phyloP scores from a whole-genome alignment of 495 filamentous ascomycete genomes.

The Penicillium soppii region DNA sequence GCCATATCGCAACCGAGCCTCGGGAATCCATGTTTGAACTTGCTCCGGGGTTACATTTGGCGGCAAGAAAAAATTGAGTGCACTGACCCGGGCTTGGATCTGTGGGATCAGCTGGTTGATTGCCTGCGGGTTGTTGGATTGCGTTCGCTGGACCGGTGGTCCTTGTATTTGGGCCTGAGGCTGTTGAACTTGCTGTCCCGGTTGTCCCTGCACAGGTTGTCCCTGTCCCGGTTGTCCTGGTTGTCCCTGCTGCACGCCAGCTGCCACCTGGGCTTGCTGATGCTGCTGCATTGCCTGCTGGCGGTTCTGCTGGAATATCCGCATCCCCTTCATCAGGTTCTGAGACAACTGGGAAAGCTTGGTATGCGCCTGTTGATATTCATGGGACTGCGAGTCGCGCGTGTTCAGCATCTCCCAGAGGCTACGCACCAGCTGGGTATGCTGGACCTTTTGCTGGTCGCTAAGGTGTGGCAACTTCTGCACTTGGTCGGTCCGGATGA shows the following conservation, averaged over 20 bases:
- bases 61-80: slow-evolving; percentile 46
- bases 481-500: slow-evolving; percentile 54
- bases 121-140: slow-evolving; percentile 41
- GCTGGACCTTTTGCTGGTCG: slow-evolving; percentile 64
- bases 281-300: slow-evolving; percentile 39
- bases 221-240: slow-evolving; percentile 34
- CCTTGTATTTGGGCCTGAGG: slow-evolving; percentile 8
- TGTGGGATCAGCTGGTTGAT: slow-evolving; percentile 42
- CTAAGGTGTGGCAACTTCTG: slow-evolving; percentile 49
- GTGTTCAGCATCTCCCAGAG: slow-evolving; percentile 63
- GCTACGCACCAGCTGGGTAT: slow-evolving; percentile 58
- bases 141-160: slow-evolving; percentile 34
- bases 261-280: slow-evolving; percentile 13
- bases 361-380: slow-evolving; percentile 61
- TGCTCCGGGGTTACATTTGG: slow-evolving; percentile 47
- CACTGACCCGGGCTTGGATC: slow-evolving; percentile 47
- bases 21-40: slow-evolving; percentile 48
- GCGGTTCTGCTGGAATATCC: slow-evolving; percentile 43
- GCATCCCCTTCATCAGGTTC: slow-evolving; percentile 60
- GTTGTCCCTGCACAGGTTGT: slow-evolving; percentile 30
- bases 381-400: slow-evolving; percentile 50
- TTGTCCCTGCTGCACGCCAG: slow-evolving; percentile 10
- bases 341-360: slow-evolving; percentile 66
- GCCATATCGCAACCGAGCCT: slow-evolving; percentile 53
- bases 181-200: slow-evolving; percentile 4